phyloP scores from a whole-genome alignment of 2,329 filamentous ascomycete genomes.

The Colletotrichum sp. region DNA sequence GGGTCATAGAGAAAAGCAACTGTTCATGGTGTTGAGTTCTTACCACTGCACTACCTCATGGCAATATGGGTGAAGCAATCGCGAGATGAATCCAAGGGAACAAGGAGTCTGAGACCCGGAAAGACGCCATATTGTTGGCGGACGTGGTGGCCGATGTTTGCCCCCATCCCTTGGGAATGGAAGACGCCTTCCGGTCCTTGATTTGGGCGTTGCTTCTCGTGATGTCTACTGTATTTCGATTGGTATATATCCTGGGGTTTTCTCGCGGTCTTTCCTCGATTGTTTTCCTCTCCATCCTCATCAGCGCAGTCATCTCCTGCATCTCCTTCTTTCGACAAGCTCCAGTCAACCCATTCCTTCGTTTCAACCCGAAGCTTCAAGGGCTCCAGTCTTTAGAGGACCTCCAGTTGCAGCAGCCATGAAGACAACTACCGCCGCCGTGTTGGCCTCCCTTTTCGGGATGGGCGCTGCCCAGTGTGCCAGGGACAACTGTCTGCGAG shows the following conservation, averaged over 20 bases:
- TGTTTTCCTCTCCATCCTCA: neutral
- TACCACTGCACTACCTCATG: neutral
- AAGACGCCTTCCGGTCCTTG: neutral
- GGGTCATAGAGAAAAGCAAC: neutral
- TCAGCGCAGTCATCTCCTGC: constrained; percentile 16
- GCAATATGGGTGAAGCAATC: constrained; percentile 18
- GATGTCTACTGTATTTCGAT: neutral
- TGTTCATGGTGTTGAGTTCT: neutral
- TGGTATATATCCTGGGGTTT: constrained; percentile 1
- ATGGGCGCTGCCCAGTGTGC: constrained; percentile 12
- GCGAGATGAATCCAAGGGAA: constrained; percentile 21
- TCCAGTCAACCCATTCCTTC: constrained; percentile 4
- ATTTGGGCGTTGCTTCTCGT: neutral
- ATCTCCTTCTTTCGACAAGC: constrained; percentile 9
- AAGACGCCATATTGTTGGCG: neutral
- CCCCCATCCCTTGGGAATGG: constrained; percentile 12
- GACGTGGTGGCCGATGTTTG: neutral
- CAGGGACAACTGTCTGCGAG: constrained; percentile 20
- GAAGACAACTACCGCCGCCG: constrained; percentile 16
- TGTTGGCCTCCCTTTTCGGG: constrained; percentile 20
- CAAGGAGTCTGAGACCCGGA: constrained; percentile 10
- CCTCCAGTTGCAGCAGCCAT: constrained; percentile 3
- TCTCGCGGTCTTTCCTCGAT: neutral
- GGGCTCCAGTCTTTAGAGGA: constrained; percentile 2
- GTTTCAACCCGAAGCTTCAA: constrained; percentile 2